A percentile compares a stretch with the other conserved stretches of the same genome.
Conservation (phyloP, 2,329 filamentous ascomycete genomes). For the Xylariaceae sp. region DNA sequence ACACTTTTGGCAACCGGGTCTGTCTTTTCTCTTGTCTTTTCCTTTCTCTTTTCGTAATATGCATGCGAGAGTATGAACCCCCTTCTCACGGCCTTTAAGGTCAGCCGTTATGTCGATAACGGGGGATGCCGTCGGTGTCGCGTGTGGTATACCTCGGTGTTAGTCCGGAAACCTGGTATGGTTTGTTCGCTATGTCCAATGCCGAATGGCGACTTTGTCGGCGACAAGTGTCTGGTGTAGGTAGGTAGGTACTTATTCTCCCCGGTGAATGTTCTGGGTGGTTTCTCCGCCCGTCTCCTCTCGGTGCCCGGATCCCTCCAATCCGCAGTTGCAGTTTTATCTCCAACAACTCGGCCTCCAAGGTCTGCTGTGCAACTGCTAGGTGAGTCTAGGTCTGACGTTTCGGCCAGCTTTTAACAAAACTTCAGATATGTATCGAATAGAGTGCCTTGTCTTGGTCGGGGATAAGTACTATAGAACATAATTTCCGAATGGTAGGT, state of each 20-base stretch:
- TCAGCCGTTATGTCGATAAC: neutral
- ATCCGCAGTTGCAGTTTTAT: conserved; percentile 1
- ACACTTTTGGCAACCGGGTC: neutral
- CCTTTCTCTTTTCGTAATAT: too few relatives aligned
- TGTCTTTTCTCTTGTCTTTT: neutral
- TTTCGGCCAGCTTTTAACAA: conserved; percentile 2
- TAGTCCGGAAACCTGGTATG: neutral
- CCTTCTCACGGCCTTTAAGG: neutral
- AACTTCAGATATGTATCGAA: conserved; percentile 2
- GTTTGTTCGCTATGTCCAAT: neutral
- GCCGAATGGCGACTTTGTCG: neutral
- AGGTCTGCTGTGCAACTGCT: neutral
- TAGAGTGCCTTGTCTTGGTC: conserved; percentile 6
- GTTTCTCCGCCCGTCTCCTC: neutral
- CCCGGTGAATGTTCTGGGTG: neutral
- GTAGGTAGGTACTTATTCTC: neutral
- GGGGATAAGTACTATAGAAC: conserved; percentile 3
- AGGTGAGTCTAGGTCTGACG: neutral
- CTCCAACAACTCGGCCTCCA: neutral
- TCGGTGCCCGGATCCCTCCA: neutral
- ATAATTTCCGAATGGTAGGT: conserved; percentile 8
- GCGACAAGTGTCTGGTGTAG: neutral
- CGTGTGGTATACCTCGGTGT: neutral
- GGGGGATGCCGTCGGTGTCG: neutral
- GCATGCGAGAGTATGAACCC: neutral